phyloP scores from a whole-genome alignment of 2,329 filamentous ascomycete species.

The Exophiala mesophila region DNA sequence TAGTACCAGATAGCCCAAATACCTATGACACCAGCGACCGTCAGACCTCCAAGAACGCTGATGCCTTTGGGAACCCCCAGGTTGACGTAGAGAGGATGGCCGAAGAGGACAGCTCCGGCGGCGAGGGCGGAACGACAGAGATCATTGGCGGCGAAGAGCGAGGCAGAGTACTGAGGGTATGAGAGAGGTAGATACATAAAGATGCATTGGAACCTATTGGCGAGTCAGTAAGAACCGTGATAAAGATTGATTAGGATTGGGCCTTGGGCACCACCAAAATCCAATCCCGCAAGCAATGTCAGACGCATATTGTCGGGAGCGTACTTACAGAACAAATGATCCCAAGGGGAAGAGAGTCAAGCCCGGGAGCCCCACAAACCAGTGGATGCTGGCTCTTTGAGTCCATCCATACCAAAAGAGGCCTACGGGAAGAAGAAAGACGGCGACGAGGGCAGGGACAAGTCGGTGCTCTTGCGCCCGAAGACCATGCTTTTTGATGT shows the following conservation, averaged over 20 bases:
- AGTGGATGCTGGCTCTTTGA: conserved; percentile 30
- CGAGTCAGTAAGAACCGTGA: no score
- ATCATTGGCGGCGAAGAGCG: conserved; percentile 29
- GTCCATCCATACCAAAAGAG: conserved; percentile 50
- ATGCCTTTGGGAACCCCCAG: conserved; percentile 33
- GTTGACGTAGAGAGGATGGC: conserved; percentile 33
- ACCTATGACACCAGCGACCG: conserved; percentile 43
- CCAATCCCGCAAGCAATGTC: no score
- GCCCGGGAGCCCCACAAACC: conserved; percentile 30
- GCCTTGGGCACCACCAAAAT: no score
- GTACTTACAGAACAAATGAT: conserved; percentile 21
- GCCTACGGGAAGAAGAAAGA: conserved; percentile 51
- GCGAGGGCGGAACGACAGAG: conserved; percentile 31
- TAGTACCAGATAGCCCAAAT: conserved; percentile 58
- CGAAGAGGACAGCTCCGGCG: conserved; percentile 34
- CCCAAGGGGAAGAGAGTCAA: conserved; percentile 22
- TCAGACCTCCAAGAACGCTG: conserved; percentile 34
- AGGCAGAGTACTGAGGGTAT: conserved; percentile 27
- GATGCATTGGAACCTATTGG: conserved; percentile 28
- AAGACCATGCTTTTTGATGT: conserved; percentile 44
- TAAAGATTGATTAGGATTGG: no score
- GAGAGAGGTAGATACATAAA: conserved; percentile 28
- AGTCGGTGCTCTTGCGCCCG: conserved; percentile 49
- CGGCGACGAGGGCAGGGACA: conserved; percentile 50
- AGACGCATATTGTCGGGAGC: no score